Conservation (phyloP, 2,329 filamentous ascomycete genomes). For the Peltaster fructicola region DNA sequence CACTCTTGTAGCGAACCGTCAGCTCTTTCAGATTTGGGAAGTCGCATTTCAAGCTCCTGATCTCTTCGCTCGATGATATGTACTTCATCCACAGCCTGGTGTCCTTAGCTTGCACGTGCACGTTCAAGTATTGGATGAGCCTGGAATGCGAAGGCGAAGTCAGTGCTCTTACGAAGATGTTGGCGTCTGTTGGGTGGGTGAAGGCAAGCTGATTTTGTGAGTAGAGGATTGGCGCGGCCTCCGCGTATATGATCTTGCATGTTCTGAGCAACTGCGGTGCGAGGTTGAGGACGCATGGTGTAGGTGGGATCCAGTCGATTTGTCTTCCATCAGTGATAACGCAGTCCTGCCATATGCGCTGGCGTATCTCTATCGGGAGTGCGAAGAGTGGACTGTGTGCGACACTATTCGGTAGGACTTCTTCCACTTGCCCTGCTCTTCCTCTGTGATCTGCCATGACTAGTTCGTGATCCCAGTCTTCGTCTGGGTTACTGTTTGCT, state of each 20-base stretch:
- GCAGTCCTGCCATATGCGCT: slow-evolving; percentile 17
- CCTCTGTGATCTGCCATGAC: slow-evolving; percentile 11
- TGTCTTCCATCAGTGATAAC: slow-evolving; percentile 14
- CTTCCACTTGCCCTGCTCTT: slow-evolving; percentile 2
- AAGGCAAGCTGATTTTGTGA: slow-evolving; percentile 18
- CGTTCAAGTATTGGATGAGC: slow-evolving; percentile 11
- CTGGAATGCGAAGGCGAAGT: slow-evolving; percentile 8
- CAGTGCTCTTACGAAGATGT: slow-evolving; percentile 21
- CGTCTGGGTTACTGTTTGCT: slow-evolving; percentile 10
- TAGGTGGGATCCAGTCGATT: slow-evolving; percentile 14
- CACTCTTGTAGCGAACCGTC: slow-evolving; percentile 16
- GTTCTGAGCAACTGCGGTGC: slow-evolving; percentile 17
- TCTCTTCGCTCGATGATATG: slow-evolving; percentile 14
- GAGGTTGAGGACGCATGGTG: slow-evolving; percentile 8
- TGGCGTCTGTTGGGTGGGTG: slow-evolving; percentile 21
- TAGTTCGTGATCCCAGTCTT: slow-evolving; percentile 11
- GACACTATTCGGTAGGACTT: slow-evolving; percentile 13
- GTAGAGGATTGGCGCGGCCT: slow-evolving; percentile 20
- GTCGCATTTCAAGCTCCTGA: slow-evolving; percentile 17
- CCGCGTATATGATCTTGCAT: slow-evolving; percentile 16
- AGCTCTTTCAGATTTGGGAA: slow-evolving; percentile 16
- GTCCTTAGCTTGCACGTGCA: slow-evolving; percentile 18
- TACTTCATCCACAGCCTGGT: slow-evolving; percentile 22
- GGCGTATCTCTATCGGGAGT: slow-evolving; percentile 20
- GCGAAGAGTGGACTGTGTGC: slow-evolving; percentile 16